Percentiles rank a stretch among this genome's conserved stretches.
Evolutionary conservation across 208 protist species (phyloP).

Genomic region (Leishmania arabica): DNA sequence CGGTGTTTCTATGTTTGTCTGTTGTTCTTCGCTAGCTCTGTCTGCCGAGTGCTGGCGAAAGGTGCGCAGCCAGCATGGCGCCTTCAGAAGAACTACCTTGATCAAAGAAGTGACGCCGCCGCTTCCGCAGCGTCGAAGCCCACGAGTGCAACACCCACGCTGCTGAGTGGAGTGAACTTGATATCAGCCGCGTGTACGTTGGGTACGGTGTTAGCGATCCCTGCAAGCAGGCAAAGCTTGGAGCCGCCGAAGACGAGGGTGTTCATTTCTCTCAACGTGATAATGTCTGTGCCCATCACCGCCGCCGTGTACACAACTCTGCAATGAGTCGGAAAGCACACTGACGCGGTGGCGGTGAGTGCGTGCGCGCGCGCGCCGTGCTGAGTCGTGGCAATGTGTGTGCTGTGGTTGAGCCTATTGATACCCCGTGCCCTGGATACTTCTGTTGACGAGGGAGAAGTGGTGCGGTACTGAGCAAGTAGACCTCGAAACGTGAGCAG

Average conservation of each 20-base stretch:
- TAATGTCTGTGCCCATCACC: constrained; percentile 1
- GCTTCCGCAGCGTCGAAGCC: background rate
- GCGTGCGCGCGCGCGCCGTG: constrained; percentile 11
- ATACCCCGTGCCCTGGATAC: background rate
- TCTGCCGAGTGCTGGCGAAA: background rate
- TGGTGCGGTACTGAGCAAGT: constrained; percentile 3
- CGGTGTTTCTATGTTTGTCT: background rate
- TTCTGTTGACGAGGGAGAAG: background rate
- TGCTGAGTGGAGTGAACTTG: background rate
- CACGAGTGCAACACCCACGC: background rate
- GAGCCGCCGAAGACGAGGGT: background rate
- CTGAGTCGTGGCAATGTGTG: constrained; percentile 25
- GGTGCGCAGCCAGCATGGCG: background rate
- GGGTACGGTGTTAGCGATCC: background rate
- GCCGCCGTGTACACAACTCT: constrained; percentile 20
- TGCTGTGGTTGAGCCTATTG: constrained; percentile 11
- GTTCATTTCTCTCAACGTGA: too few species aligned
- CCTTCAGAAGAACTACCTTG: constrained; percentile 18
- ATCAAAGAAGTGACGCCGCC: constrained; percentile 5
- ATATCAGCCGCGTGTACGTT: background rate
- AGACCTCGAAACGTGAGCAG: constrained; percentile 5
- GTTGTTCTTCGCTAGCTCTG: background rate
- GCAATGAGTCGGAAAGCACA: constrained; percentile 10
- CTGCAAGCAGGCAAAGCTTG: background rate
- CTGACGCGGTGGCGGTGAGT: background rate